phyloP scores from a whole-genome alignment of 192 early-diverging fungal genomes.

The Coemansia sp. region DNA sequence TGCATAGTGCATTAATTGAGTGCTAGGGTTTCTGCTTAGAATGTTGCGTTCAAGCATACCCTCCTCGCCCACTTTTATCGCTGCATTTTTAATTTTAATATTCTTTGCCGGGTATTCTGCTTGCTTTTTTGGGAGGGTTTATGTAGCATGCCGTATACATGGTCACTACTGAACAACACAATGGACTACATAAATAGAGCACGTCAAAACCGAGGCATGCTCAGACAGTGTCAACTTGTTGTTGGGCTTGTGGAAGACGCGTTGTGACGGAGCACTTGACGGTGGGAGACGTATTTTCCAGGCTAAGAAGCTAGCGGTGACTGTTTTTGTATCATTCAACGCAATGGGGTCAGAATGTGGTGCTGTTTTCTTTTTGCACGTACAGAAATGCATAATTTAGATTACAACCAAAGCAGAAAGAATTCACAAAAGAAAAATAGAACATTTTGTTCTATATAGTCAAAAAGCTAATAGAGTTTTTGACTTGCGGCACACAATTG shows the following conservation, averaged over 20 bases:
- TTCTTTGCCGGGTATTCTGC: not conserved
- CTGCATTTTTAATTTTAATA: not conserved
- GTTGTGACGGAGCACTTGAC: not conserved
- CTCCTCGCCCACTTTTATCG: too few species aligned
- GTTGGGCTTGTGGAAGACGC: conserved; percentile 19
- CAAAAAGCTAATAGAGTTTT: conserved; percentile 47
- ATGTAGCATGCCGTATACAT: conserved; percentile 34
- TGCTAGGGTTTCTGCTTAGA: too few species aligned
- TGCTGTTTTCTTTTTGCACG: not conserved
- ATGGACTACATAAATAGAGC: conserved; percentile 33
- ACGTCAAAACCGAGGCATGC: conserved; percentile 4
- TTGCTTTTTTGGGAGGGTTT: not conserved
- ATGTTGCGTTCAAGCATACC: too few species aligned
- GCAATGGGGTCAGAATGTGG: not conserved
- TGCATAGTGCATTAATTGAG: too few species aligned
- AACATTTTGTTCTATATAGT: conserved; percentile 12
- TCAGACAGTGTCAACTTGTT: conserved; percentile 24
- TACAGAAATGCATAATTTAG: not conserved
- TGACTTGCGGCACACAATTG: conserved; percentile 10
- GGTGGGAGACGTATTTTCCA: not conserved
- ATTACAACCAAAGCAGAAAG: not conserved
- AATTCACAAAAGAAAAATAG: not conserved
- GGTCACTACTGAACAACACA: conserved; percentile 45
- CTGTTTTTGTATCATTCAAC: not conserved
- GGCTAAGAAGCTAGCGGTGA: not conserved